phyloP scores from a whole-genome alignment of 2,329 filamentous ascomycete genomes.

The Colletotrichum aenigma region DNA sequence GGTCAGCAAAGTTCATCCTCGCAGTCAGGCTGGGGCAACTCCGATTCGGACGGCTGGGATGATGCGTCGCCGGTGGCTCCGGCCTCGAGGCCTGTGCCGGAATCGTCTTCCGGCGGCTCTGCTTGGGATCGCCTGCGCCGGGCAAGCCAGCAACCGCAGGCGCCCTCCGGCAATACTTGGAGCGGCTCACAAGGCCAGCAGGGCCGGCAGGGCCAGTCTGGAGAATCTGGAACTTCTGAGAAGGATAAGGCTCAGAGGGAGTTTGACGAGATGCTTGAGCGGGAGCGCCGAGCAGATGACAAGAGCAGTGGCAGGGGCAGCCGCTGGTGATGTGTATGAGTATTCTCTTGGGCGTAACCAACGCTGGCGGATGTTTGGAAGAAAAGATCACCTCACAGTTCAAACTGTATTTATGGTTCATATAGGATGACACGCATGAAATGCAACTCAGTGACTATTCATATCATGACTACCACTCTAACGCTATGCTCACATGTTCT shows the following conservation, averaged over 20 bases:
- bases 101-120: conserved; percentile 29
- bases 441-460: not conserved
- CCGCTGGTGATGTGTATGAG: conserved; percentile 2
- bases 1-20: not conserved
- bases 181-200: not conserved
- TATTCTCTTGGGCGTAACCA: not conserved
- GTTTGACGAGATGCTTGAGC: conserved; percentile 54
- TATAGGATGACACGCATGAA: not conserved
- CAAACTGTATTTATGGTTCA: not conserved
- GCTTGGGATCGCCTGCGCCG: conserved; percentile 51
- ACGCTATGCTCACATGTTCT: not conserved
- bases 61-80: conserved; percentile 49
- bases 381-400: not conserved
- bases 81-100: conserved; percentile 14
- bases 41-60: conserved; percentile 21
- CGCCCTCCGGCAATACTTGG: not conserved
- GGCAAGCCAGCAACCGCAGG: conserved; percentile 27
- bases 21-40: not conserved
- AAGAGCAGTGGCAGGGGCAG: not conserved
- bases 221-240: conserved; percentile 31
- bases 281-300: conserved; percentile 35
- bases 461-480: not conserved
- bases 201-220: conserved; percentile 14
- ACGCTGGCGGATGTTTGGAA: not conserved
- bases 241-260: conserved; percentile 54